Base-by-base conservation (phyloP, 192 early-diverging fungal genomes). In the Dispira simplex region DNA sequence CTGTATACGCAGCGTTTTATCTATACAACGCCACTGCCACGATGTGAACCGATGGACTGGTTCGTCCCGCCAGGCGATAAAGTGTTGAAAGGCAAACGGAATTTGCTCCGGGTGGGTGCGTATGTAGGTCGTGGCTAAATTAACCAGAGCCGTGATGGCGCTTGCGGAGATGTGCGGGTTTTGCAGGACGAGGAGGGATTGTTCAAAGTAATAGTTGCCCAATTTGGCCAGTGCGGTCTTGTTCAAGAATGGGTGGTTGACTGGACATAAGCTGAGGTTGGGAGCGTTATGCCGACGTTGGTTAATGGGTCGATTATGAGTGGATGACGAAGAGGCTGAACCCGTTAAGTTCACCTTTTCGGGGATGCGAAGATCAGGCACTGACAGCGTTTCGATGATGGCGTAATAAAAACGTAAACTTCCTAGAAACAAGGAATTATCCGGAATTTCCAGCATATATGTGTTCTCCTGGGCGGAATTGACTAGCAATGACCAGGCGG, bases 401-500 rank as follows among this genome's bases (percentile, higher is more conserved):
- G 44, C 59, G 43, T 46, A 62, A 25, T 62, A 62, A 20, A 62
- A 25, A n/a, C 59, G 59, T 11, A 62, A 21, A 20, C 44, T 45
- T 12, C 59, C 59, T 16, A 62, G 18, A 39, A 62, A 62, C 59
- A 62, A 45, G n/a, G 59, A 14, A 44, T 9, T 46, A 21, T 62
- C 59, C 20, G 59, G 59, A 16, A 62, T 44, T n/a, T 62, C 59
- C 12, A 62, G 43, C 59, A 62, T 44, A 14, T 62, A 62, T 14
- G 32, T 25, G 43, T 16, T n/a, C 43, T 62, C 59, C 44, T 20
- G 6, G 10, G 16, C 12, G 0, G 45, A 5, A 44, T 43, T 45
- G 18, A 46, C 16, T 12, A 62, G 28, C n/a, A 62, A n/a, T 16
- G n/a, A 18, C 59, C 59, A 62, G 8, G n/a, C 39, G 20, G 44